Percentiles rank a stretch among this genome's conserved stretches.
phyloP scores from a whole-genome alignment of 2,329 filamentous ascomycete genomes.

The Colletotrichum tropicale region DNA sequence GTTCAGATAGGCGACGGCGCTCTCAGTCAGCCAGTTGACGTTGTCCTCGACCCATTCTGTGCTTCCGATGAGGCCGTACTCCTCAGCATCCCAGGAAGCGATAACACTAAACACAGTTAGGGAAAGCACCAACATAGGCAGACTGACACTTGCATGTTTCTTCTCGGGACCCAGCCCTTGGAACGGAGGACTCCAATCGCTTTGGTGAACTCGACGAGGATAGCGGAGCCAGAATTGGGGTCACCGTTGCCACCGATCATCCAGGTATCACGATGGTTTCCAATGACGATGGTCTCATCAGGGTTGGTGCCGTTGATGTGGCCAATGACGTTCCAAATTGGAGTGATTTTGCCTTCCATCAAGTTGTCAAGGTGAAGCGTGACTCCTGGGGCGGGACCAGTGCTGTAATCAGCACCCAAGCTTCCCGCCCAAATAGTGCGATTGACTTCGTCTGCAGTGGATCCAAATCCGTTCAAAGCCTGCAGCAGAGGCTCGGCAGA shows the following conservation, averaged over 20 bases:
- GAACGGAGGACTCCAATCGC: conserved; percentile 73
- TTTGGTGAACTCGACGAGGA: conserved; percentile 76
- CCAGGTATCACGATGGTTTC: conserved; percentile 86
- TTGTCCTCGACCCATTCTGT: conserved; percentile 90
- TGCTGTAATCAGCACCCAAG: conserved; percentile 45
- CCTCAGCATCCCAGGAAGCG: conserved; percentile 73
- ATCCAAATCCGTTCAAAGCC: conserved; percentile 77
- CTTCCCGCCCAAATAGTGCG: conserved; percentile 61
- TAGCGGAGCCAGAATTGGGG: conserved; percentile 80
- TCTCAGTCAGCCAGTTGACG: conserved; percentile 73
- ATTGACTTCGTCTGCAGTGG: conserved; percentile 70
- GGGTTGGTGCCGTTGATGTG: conserved; percentile 77
- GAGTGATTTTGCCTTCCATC: conserved; percentile 69
- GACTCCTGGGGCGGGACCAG: conserved; percentile 55
- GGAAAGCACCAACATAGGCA: not conserved
- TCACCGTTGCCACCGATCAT: conserved; percentile 85
- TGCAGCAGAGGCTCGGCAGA: conserved; percentile 80
- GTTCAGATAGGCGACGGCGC: conserved; percentile 80
- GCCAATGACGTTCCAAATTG: conserved; percentile 81
- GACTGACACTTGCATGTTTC: conserved; percentile 52
- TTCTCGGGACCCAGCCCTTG: conserved; percentile 79
- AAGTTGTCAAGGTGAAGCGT: conserved; percentile 70
- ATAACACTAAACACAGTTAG: conserved; percentile 62
- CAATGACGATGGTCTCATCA: conserved; percentile 78
- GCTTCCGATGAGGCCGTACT: conserved; percentile 80